Conservation (phyloP, 2,329 filamentous ascomycete species). For the Lachnellula subtilissima region DNA sequence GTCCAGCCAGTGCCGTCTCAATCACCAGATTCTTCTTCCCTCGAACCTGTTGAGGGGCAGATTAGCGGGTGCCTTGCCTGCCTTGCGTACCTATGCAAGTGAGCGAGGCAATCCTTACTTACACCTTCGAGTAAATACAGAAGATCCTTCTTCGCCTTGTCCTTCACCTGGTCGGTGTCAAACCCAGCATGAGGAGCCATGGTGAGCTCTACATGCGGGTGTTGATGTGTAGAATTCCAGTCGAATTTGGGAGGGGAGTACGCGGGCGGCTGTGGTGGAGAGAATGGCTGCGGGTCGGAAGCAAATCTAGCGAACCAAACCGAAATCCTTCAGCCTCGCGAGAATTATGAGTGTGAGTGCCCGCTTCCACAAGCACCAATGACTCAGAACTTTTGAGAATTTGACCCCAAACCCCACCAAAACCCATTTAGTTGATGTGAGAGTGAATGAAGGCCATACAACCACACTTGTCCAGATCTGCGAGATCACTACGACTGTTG, state of each 20-base stretch:
- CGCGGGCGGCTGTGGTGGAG: neutral
- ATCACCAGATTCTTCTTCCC: conserved; percentile 98
- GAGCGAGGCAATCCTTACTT: conserved; percentile 46
- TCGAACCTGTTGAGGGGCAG: conserved; percentile 61
- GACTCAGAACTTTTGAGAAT: conserved; percentile 25
- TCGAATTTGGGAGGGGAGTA: neutral
- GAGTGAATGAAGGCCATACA: conserved; percentile 28
- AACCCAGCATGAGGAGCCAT: conserved; percentile 71
- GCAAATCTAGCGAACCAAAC: conserved; percentile 4
- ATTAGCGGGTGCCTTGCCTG: conserved; percentile 30
- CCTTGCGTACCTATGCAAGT: conserved; percentile 1
- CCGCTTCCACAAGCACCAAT: conserved; percentile 20
- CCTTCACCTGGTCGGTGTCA: conserved; percentile 69
- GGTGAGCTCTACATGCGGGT: conserved; percentile 47
- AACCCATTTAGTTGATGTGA: conserved; percentile 10
- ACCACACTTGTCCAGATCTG: conserved; percentile 24
- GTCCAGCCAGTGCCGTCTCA: conserved; percentile 83
- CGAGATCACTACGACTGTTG: conserved; percentile 27
- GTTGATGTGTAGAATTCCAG: conserved; percentile 2
- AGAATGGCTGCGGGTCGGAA: neutral
- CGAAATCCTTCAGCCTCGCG: conserved; percentile 20
- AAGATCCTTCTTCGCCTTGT: conserved; percentile 82
- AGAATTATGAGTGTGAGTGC: neutral
- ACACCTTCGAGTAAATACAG: conserved; percentile 90
- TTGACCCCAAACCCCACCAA: conserved; percentile 7